Conservation (phyloP, 148 eudicot species). For the Nepenthes gracilis region DNA sequence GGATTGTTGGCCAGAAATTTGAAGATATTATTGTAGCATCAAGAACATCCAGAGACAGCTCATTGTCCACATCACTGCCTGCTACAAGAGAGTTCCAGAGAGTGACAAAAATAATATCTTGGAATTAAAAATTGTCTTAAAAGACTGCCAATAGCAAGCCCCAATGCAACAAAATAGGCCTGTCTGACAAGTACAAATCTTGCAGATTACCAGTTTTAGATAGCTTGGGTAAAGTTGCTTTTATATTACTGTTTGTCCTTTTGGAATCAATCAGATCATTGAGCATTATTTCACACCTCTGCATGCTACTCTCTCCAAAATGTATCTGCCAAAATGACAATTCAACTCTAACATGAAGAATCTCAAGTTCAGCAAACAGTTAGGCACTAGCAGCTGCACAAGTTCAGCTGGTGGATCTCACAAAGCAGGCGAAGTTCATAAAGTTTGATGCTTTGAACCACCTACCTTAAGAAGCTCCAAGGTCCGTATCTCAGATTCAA, state of each 20-base stretch:
- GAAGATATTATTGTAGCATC: slow-evolving; percentile 86
- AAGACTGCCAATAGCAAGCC: slow-evolving; percentile 2
- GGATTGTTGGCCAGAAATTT: slow-evolving; percentile 98
- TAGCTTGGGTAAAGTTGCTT: slow-evolving; percentile 65
- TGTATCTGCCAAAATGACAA: slow-evolving; percentile 56
- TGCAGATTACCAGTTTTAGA: slow-evolving; percentile 42
- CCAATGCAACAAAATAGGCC: neutral
- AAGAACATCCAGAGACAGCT: slow-evolving; percentile 43
- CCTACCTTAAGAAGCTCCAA: slow-evolving; percentile 86
- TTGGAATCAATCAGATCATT: slow-evolving; percentile 96
- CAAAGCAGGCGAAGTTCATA: slow-evolving; percentile 1
- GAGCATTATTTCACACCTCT: slow-evolving; percentile 96
- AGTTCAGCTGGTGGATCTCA: slow-evolving; percentile 6
- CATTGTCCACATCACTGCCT: slow-evolving; percentile 33
- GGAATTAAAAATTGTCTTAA: neutral
- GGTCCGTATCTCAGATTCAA: slow-evolving; percentile 88
- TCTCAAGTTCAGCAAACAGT: neutral
- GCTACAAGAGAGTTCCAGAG: slow-evolving; percentile 20
- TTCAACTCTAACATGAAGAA: slow-evolving; percentile 7
- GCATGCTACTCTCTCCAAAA: slow-evolving; percentile 99
- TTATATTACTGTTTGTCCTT: slow-evolving; percentile 77
- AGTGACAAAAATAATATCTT: neutral
- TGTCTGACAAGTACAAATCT: neutral
- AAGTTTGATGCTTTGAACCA: neutral
- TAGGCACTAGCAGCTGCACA: neutral